phyloP scores from a whole-genome alignment of 345 rosid genomes.

The Aegle marmelos region DNA sequence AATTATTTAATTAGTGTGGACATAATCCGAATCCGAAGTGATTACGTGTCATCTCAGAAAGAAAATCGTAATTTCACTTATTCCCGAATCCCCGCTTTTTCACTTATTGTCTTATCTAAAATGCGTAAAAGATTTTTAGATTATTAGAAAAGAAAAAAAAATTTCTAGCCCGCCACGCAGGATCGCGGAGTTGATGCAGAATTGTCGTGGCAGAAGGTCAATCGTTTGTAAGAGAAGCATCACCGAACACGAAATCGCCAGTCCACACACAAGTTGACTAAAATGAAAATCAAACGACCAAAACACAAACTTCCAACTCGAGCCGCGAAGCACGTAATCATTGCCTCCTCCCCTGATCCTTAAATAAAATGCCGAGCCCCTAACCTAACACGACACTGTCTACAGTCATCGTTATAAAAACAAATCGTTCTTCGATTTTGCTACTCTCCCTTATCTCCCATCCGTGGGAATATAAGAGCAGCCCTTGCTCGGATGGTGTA shows the following conservation, averaged over 20 bases:
- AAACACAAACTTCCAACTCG: too few relatives aligned
- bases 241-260: too few relatives aligned
- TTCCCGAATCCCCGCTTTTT: too few relatives aligned
- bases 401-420: background rate
- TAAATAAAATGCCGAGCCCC: background rate
- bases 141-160: background rate
- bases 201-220: background rate
- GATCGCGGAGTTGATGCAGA: background rate
- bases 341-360: background rate
- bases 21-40: too few relatives aligned
- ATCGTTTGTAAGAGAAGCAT: too few relatives aligned
- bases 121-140: background rate
- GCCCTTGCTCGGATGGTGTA: background rate
- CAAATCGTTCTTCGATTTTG: background rate
- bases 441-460: background rate
- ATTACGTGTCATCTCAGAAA: too few relatives aligned
- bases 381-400: background rate
- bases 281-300: too few relatives aligned
- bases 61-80: too few relatives aligned
- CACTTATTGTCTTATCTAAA: background rate
- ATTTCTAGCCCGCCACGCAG: background rate
- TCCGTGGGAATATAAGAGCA: slow-evolving; percentile 1
- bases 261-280: too few relatives aligned
- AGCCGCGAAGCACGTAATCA: slow-evolving; percentile 20
- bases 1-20: too few relatives aligned